Conservation (phyloP, 306 rosid species). For the Fragaria iinumae region DNA sequence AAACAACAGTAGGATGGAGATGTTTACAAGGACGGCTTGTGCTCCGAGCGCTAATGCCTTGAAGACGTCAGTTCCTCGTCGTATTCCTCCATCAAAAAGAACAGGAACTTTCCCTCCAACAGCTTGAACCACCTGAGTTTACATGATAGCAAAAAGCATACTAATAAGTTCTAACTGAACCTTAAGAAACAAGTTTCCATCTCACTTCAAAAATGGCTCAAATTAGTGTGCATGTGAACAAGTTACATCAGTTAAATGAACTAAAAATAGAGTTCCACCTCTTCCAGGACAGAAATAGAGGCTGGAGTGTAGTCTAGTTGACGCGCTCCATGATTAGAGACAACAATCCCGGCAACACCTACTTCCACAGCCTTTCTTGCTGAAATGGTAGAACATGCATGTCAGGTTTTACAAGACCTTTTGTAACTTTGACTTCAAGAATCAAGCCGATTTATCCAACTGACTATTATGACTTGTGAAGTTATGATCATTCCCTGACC, state of each 20-base stretch:
- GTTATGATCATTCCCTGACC: neutral
- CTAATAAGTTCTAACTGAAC: neutral
- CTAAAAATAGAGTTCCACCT: conserved; percentile 12
- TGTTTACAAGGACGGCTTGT: conserved; percentile 60
- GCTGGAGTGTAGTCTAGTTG: conserved; percentile 40
- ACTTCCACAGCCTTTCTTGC: conserved; percentile 40
- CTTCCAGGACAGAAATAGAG: conserved; percentile 42
- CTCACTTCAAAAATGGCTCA: neutral
- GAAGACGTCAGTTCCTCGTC: conserved; percentile 61
- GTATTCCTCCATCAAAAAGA: conserved; percentile 58
- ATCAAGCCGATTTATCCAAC: neutral
- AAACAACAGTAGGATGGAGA: neutral
- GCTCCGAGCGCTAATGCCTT: conserved; percentile 70
- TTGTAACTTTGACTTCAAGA: neutral
- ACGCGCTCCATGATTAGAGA: conserved; percentile 50
- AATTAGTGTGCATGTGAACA: too few relatives aligned
- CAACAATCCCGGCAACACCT: conserved; percentile 41
- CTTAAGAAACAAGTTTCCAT: neutral
- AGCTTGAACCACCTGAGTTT: conserved; percentile 49
- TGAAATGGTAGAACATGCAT: conserved; percentile 9
- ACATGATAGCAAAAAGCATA: neutral
- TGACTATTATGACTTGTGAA: neutral
- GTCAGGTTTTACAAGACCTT: neutral
- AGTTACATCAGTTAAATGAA: neutral
- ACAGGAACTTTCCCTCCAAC: conserved; percentile 54